phyloP scores from a whole-genome alignment of 441 rosid genomes.

The Hura crepitans region DNA sequence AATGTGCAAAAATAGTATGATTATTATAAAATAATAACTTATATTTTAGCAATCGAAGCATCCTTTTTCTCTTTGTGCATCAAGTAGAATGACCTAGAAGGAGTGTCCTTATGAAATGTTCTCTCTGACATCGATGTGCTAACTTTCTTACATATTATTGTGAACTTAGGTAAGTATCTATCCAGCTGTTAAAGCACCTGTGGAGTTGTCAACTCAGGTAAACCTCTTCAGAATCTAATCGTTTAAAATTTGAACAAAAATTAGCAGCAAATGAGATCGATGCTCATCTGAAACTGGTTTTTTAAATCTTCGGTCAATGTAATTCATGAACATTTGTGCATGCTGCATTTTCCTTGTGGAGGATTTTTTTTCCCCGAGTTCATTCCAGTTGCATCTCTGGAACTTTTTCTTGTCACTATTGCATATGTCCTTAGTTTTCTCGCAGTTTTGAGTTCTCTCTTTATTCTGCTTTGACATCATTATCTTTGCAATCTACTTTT shows the following conservation, averaged over 20 bases:
- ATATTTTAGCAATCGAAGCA: not conserved
- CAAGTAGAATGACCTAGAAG: not conserved
- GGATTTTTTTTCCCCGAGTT: not conserved
- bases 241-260: conserved; percentile 6
- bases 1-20: not conserved
- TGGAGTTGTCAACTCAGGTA: conserved; percentile 80
- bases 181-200: conserved; percentile 80
- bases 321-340: not conserved
- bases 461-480: not conserved
- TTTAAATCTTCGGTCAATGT: not conserved
- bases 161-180: conserved; percentile 70
- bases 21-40: not conserved
- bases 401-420: not conserved
- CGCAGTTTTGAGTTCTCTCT: not conserved
- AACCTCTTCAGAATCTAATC: conserved; percentile 10
- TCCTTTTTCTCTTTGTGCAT: not conserved
- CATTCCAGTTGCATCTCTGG: not conserved
- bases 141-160: conserved; percentile 17
- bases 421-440: not conserved
- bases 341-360: not conserved
- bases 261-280: not conserved
- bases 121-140: not conserved
- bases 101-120: not conserved
- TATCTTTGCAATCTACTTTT: not conserved
- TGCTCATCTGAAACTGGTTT: not conserved